These are phyloP conservation scores for Ustilago lituana DNA, from an alignment of 1,284 basidiomycete genomes.

Conservation along the genomic window DNA sequence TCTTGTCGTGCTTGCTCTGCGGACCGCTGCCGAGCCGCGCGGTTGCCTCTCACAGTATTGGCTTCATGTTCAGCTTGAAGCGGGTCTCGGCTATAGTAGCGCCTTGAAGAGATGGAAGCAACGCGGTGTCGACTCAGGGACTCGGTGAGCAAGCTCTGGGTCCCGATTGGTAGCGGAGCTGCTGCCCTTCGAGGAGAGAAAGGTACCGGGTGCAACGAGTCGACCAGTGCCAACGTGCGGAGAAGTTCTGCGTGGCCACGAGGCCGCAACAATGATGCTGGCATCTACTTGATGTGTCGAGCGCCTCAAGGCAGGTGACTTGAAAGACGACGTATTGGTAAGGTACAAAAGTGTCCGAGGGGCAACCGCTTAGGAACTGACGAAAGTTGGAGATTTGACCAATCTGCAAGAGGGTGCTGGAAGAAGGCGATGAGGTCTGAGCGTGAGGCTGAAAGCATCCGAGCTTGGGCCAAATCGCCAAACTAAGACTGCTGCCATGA, in stretches of 20 bases:
- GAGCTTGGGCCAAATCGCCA: conserved; percentile 3
- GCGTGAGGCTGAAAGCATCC: background rate
- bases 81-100: conserved; percentile 53
- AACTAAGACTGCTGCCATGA: too few species aligned
- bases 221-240: conserved; percentile 6
- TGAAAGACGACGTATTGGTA: background rate
- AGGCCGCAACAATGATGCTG: conserved; percentile 20
- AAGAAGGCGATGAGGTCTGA: conserved; percentile 6
- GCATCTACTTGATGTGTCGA: conserved; percentile 11
- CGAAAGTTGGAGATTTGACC: background rate
- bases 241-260: conserved; percentile 16
- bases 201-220: background rate
- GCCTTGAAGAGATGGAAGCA: conserved; percentile 3
- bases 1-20: conserved; percentile 25
- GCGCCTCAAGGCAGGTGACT: background rate
- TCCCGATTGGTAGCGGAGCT: background rate
- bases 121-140: background rate
- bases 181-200: background rate
- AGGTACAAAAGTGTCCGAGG: background rate
- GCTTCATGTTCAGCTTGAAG: conserved; percentile 58
- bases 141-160: background rate
- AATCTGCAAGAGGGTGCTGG: background rate
- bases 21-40: conserved; percentile 39
- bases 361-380: background rate
- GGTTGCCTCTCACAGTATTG: conserved; percentile 59